Conservation (phyloP, 352 stramenopile genomes). For the Phytophthora pisi region DNA sequence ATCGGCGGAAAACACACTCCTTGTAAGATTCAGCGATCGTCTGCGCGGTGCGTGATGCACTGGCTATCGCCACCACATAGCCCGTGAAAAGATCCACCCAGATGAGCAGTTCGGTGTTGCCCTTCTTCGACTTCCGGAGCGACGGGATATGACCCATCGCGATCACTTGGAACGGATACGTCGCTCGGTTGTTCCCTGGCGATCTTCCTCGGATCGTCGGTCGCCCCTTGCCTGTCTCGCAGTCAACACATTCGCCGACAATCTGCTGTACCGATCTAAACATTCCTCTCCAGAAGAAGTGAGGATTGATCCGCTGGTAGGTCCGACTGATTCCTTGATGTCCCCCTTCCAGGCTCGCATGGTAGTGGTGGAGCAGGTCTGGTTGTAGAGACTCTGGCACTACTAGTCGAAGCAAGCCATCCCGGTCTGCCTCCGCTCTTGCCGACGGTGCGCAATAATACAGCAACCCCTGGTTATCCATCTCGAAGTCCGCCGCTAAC, state of each 20-base stretch:
- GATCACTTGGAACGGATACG: no score
- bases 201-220: no score
- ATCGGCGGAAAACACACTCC: background rate
- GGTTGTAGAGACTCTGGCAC: background rate
- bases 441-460: background rate
- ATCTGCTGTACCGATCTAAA: background rate
- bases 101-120: no score
- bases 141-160: no score
- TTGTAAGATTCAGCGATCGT: background rate
- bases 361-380: slow-evolving; percentile 4
- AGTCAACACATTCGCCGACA: slow-evolving; percentile 1
- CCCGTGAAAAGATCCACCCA: background rate
- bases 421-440: background rate
- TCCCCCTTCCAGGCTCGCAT: slow-evolving; percentile 2
- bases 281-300: background rate
- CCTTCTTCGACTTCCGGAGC: no score
- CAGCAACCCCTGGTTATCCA: background rate
- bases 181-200: no score
- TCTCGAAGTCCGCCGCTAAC: background rate
- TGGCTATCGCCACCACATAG: background rate
- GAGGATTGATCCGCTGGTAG: background rate
- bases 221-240: background rate
- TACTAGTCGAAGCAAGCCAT: background rate
- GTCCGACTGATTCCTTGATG: slow-evolving; percentile 8
- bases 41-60: background rate